Conservation (phyloP, 73 alveolate genomes). For the Paramecium pentaurelia region DNA sequence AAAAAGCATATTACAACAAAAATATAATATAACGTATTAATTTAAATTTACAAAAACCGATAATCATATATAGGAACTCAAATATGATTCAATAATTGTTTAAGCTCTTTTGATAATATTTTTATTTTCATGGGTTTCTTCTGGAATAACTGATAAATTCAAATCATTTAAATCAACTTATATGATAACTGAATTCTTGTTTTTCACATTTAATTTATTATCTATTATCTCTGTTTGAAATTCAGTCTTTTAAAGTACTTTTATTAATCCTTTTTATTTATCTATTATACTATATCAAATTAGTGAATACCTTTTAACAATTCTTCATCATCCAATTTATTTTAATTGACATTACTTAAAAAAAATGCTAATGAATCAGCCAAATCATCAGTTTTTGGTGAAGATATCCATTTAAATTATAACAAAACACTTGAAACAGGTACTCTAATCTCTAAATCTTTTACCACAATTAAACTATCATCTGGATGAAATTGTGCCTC, state of each 20-base stretch:
- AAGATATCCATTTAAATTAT: conserved; percentile 28
- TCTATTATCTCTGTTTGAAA: neutral
- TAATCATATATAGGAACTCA: neutral
- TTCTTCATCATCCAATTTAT: neutral
- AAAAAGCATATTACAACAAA: neutral
- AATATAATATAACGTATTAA: neutral
- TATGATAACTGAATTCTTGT: neutral
- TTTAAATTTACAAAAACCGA: neutral
- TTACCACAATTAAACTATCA: neutral
- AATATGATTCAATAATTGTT: neutral
- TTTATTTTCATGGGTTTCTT: neutral
- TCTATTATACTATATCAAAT: neutral
- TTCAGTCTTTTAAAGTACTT: neutral
- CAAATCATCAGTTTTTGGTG: conserved; percentile 14
- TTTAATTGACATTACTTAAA: neutral
- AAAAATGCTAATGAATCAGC: conserved; percentile 32
- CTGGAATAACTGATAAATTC: neutral
- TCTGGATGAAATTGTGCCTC: neutral
- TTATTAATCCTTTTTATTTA: neutral
- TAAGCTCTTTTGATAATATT: neutral
- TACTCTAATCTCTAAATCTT: neutral
- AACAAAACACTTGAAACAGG: neutral
- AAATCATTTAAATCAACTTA: neutral
- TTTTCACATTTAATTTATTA: neutral
- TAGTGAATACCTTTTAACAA: neutral